These are phyloP conservation scores for Lithohypha guttulata DNA, from an alignment of 2,329 filamentous ascomycete species.

Conservation along the genomic window DNA sequence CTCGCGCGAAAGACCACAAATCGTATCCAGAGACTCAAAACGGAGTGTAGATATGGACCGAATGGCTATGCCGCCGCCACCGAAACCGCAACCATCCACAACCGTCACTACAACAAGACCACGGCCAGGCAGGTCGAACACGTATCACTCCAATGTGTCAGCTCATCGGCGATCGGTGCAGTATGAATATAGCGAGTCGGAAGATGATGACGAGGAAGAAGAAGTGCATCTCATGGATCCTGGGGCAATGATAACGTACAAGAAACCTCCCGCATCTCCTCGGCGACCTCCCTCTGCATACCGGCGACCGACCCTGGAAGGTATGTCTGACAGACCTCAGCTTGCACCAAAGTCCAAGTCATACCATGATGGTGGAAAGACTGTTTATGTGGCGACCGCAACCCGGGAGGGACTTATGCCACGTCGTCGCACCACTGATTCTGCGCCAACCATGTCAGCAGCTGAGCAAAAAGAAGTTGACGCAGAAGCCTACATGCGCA, in stretches of 20 bases:
- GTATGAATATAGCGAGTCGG: too few relatives aligned
- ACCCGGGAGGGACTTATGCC: not conserved
- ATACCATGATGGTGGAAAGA: conserved; percentile 1
- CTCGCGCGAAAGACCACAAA: conserved; percentile 5
- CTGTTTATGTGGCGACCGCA: not conserved
- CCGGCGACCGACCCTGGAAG: conserved; percentile 6
- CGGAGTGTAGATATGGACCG: conserved; percentile 16
- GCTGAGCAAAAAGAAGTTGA: conserved; percentile 14
- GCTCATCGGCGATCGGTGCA: conserved; percentile 7
- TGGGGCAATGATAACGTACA: conserved; percentile 9
- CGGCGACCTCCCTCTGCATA: conserved; percentile 18
- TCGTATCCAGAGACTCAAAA: conserved; percentile 9
- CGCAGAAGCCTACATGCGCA: conserved; percentile 16
- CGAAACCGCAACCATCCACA: conserved; percentile 12
- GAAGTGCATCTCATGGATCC: conserved; percentile 10
- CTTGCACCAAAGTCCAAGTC: conserved; percentile 9
- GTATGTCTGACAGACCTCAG: conserved; percentile 13
- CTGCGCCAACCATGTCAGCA: not conserved
- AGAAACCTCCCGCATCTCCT: conserved; percentile 14
- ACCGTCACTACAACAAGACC: conserved; percentile 11
- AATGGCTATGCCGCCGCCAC: conserved; percentile 17
- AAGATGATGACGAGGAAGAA: conserved; percentile 10
- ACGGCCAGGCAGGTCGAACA: conserved; percentile 14
- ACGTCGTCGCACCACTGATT: conserved; percentile 3
- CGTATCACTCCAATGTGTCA: conserved; percentile 13